A percentile compares a stretch with the other conserved stretches of the same genome.
Conservation (phyloP, 2,329 filamentous ascomycete species). For the Nemania serpens region DNA sequence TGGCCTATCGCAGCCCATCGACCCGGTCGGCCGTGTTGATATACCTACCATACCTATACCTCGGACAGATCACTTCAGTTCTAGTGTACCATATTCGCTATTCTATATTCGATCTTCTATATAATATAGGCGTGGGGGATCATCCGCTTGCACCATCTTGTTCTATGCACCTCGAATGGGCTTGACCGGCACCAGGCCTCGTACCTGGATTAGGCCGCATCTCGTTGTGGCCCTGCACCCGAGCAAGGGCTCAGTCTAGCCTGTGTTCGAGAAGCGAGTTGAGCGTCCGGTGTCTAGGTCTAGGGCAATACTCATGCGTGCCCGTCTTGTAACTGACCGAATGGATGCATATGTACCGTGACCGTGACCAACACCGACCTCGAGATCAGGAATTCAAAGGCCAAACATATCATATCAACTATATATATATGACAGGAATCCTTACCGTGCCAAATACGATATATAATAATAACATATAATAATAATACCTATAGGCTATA, state of each 20-base stretch:
- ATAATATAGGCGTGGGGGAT: constrained; percentile 4
- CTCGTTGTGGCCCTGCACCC: constrained; percentile 10
- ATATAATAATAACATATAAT: too few species aligned
- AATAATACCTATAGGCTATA: background rate
- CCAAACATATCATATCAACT: background rate
- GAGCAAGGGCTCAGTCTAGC: background rate
- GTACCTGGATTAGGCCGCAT: constrained; percentile 17
- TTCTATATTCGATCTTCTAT: background rate
- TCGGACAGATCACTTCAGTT: too few species aligned
- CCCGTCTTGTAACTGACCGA: too few species aligned
- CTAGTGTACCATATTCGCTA: background rate
- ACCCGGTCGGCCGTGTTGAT: background rate
- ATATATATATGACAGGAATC: too few species aligned
- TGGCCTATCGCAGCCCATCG: constrained; percentile 10
- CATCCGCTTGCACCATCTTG: constrained; percentile 3
- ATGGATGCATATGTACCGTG: too few species aligned
- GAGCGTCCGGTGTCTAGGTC: background rate
- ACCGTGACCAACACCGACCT: too few species aligned
- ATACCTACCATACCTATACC: background rate
- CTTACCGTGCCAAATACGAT: too few species aligned
- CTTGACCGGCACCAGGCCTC: constrained; percentile 8
- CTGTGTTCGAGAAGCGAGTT: constrained; percentile 3
- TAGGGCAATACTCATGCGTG: too few species aligned
- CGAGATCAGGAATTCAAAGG: background rate
- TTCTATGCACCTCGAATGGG: constrained; percentile 9